These are phyloP conservation scores for Nemania abortiva DNA, from an alignment of 2,329 filamentous ascomycete genomes.

Conservation along the genomic window DNA sequence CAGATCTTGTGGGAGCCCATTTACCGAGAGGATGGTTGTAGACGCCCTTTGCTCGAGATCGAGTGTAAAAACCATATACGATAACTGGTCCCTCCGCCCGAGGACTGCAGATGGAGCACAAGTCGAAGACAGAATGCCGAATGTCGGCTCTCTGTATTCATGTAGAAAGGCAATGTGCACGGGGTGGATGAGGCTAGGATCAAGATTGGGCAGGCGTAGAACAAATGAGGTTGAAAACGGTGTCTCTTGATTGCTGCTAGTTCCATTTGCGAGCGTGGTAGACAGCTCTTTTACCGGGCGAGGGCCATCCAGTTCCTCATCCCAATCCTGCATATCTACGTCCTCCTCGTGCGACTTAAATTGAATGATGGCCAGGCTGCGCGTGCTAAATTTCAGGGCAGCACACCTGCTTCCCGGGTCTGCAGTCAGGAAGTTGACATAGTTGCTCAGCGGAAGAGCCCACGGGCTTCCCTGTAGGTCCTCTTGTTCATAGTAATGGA, in stretches of 20 bases:
- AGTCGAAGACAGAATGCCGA: constrained; percentile 89
- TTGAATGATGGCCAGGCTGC: constrained; percentile 92
- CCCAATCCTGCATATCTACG: constrained; percentile 91
- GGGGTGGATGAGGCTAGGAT: constrained; percentile 87
- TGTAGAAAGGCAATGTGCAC: constrained; percentile 93
- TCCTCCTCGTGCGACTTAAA: constrained; percentile 90
- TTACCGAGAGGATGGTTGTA: constrained; percentile 89
- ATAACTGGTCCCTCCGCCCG: constrained; percentile 85
- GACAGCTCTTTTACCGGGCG: constrained; percentile 64
- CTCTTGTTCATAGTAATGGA: constrained; percentile 98
- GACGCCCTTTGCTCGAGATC: constrained; percentile 94
- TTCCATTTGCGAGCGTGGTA: constrained; percentile 58
- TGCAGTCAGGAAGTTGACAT: constrained; percentile 83
- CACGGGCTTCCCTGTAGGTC: constrained; percentile 86
- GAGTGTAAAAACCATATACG: constrained; percentile 94
- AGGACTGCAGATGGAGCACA: constrained; percentile 79
- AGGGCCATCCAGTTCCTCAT: constrained; percentile 81
- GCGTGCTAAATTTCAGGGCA: constrained; percentile 89
- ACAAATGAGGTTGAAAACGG: constrained; percentile 94
- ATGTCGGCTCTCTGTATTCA: constrained; percentile 97
- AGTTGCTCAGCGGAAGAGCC: constrained; percentile 79
- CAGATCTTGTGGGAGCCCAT: constrained; percentile 87
- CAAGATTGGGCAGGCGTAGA: constrained; percentile 86
- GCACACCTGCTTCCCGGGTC: constrained; percentile 95
- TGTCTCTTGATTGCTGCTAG: constrained; percentile 68